A percentile compares a stretch with the other conserved stretches of the same genome.
Evolutionary conservation across 2,329 filamentous ascomycete species (phyloP).

Genomic region (Penicillium capsulatum): DNA sequence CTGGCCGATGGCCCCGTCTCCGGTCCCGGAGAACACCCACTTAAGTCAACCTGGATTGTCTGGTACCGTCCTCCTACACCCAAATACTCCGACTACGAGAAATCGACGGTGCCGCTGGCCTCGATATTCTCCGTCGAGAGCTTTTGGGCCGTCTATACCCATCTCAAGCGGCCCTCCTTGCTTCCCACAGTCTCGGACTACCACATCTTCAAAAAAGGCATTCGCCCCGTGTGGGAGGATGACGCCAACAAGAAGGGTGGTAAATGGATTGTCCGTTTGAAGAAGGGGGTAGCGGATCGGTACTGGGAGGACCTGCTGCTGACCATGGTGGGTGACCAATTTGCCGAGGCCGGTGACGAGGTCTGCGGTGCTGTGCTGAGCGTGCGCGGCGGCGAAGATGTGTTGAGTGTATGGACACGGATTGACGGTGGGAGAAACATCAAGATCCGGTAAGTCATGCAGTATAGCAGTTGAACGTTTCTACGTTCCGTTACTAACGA

Average conservation of each 20-base stretch:
- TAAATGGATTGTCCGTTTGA: constrained; percentile 95
- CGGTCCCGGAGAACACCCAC: constrained; percentile 49
- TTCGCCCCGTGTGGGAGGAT: constrained; percentile 97
- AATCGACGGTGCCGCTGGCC: constrained; percentile 85
- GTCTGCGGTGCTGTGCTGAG: constrained; percentile 93
- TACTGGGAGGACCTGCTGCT: constrained; percentile 95
- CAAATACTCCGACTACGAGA: constrained; percentile 97
- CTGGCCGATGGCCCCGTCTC: constrained; percentile 37
- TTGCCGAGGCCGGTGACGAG: constrained; percentile 86
- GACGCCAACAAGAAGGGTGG: constrained; percentile 93
- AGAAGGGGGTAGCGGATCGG: constrained; percentile 93
- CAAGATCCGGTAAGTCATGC: constrained; percentile 84
- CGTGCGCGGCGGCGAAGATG: constrained; percentile 91
- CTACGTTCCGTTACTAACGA: too few species aligned
- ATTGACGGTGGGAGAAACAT: constrained; percentile 90
- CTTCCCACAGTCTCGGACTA: constrained; percentile 94
- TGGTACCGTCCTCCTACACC: constrained; percentile 97
- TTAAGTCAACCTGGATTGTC: constrained; percentile 89
- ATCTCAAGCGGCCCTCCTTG: constrained; percentile 82
- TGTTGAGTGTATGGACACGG: constrained; percentile 95
- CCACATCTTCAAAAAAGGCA: constrained; percentile 94
- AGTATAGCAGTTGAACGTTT: constrained; percentile 13
- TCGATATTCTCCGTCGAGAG: constrained; percentile 78
- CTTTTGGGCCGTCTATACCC: constrained; percentile 84
- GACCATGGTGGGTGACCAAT: constrained; percentile 89